Evolutionary conservation across 2,329 filamentous ascomycete genomes (phyloP), one percentile per base, ranked within the genome.

Genomic region (Lecanicillium sp.): DNA sequence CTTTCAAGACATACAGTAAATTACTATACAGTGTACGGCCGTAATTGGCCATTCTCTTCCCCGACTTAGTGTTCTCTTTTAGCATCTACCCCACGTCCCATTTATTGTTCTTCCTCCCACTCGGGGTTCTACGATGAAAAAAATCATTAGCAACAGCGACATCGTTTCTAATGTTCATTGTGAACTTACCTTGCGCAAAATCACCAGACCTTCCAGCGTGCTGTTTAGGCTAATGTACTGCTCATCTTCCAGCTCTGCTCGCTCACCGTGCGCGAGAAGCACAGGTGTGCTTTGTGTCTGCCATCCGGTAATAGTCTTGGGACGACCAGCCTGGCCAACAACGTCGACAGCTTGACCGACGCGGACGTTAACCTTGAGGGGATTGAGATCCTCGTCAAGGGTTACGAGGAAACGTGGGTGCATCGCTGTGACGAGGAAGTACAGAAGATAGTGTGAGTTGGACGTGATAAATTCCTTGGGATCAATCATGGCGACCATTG

Each of bases 201-300:
- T 96, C 41, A 95, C 90, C 53, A 98, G 71, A 22, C 92, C 92
- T 67, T 98, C 92, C 45, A 98, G 72, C 38, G 82, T 94, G 67
- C 80, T 92, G 59, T 82, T 94, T 56, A 98, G 67, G 62, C 84
- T 86, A 48, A 96, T 82, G 60, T 96, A 98, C 67, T 98, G 82
- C 67, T 98, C 92, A 54, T 98, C 92, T 63, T 98, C 92, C 36
- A 98, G 70, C 70, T 98, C 92, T 9, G 92, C 92, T 53, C 94
- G 76, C 70, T 98, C 92, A 20, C 94, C 92, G 56, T 95, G 83
- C n/a, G 86, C 83, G 52, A 98, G 69, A 43, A 98, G 70, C 33
- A 98, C 92, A 1, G 92, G 92, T n/a, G 92, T 98, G 68, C 86
- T 95, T 71, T 98, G 92, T 48, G 92, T 98, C 66, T 98, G 92